Evolutionary conservation across 2,329 filamentous ascomycete genomes (phyloP).

Genomic region (Epichloe festucae): DNA sequence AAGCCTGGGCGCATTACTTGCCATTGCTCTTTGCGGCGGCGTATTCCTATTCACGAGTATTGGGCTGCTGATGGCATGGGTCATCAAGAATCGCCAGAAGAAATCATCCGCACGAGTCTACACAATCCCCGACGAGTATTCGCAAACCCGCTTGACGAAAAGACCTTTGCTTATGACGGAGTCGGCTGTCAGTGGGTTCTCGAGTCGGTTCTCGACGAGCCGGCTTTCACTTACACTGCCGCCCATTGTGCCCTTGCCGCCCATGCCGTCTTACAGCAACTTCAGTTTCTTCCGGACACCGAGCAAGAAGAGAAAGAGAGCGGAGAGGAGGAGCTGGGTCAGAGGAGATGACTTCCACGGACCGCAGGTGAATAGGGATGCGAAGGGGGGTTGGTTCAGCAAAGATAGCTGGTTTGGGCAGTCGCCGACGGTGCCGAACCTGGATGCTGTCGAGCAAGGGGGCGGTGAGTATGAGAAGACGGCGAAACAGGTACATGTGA

Average conservation of each 20-base stretch:
- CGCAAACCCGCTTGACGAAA: constrained; percentile 19
- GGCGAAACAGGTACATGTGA: constrained; percentile 1
- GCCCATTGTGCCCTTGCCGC: constrained; percentile 17
- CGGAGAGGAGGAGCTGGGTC: constrained; percentile 1
- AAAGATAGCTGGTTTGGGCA: constrained; percentile 22
- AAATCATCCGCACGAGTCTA: constrained; percentile 16
- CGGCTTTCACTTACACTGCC: constrained; percentile 18
- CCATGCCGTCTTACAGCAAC: constrained; percentile 20
- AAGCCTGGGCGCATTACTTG: constrained; percentile 27
- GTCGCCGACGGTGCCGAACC: constrained; percentile 24
- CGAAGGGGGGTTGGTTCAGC: constrained; percentile 13
- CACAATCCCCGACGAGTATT: constrained; percentile 14
- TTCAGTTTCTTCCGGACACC: constrained; percentile 14
- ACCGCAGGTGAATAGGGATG: constrained; percentile 23
- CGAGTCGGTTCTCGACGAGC: constrained; percentile 9
- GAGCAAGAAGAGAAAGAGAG: constrained; percentile 3
- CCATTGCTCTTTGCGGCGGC: constrained; percentile 35
- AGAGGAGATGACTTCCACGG: constrained; percentile 39
- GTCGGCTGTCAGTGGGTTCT: constrained; percentile 5
- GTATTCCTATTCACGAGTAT: constrained; percentile 30
- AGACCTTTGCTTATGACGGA: constrained; percentile 14
- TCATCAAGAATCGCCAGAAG: constrained; percentile 13
- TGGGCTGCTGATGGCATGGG: constrained; percentile 29
- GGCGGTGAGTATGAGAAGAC: not conserved
- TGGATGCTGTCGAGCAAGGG: constrained; percentile 15